phyloP scores from a whole-genome alignment of 208 protist genomes.

The Leishmania martiniquensis region DNA sequence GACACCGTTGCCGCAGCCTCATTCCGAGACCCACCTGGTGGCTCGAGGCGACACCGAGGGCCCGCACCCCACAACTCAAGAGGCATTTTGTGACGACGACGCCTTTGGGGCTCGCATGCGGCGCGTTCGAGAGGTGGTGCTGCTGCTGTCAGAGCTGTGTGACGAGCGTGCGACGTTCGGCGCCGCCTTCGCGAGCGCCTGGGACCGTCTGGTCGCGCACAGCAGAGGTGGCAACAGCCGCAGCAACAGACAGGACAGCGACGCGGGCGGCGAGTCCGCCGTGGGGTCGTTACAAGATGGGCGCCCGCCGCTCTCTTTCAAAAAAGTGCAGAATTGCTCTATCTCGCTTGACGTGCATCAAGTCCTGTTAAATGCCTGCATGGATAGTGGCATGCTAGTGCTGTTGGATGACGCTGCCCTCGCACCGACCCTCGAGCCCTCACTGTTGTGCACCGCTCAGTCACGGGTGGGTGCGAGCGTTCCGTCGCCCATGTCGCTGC shows the following conservation, averaged over 20 bases:
- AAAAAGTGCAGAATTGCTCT: background rate
- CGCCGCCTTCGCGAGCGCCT: constrained; percentile 31
- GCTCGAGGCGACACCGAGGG: background rate
- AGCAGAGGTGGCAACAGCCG: background rate
- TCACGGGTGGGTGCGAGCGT: background rate
- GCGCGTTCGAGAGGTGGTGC: constrained; percentile 36
- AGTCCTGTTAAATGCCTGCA: constrained; percentile 40
- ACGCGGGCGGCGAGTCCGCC: background rate
- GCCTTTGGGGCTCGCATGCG: constrained; percentile 34
- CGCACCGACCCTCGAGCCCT: constrained; percentile 4
- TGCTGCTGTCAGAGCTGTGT: constrained; percentile 58
- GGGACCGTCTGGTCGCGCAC: constrained; percentile 28
- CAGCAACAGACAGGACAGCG: background rate
- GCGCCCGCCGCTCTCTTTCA: background rate
- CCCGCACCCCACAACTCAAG: background rate
- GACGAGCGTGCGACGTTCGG: constrained; percentile 51
- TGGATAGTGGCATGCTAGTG: constrained; percentile 57
- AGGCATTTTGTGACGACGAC: constrained; percentile 8
- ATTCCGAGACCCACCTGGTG: background rate
- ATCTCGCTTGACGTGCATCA: constrained; percentile 41
- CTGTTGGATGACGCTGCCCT: constrained; percentile 6
- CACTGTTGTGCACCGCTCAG: background rate
- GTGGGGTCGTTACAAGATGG: background rate
- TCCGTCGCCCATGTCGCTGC: background rate
- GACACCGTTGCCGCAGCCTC: constrained; percentile 13